Evolutionary conservation across 2,329 filamentous ascomycete species (phyloP).

Genomic region (Claviceps monticola): DNA sequence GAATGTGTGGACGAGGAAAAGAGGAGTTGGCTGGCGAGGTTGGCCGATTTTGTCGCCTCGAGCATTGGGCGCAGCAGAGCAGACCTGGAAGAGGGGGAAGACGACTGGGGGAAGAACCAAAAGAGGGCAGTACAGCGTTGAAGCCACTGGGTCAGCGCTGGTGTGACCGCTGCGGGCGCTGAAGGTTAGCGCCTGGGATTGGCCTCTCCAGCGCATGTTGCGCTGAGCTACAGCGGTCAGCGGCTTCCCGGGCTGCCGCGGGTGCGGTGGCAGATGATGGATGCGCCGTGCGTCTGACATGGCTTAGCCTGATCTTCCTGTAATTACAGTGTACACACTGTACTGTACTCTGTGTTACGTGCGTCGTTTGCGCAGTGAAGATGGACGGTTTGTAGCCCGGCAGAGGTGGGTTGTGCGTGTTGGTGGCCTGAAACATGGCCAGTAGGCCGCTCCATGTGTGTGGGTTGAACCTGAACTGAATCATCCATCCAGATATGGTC

Average conservation of each 20-base stretch:
- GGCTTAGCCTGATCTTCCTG: no score
- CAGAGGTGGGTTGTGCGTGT: not conserved
- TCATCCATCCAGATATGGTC: no score
- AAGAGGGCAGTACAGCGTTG: no score
- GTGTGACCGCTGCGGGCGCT: not conserved
- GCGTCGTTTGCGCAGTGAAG: no score
- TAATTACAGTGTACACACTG: no score
- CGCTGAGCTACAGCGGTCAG: no score
- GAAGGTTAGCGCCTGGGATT: not conserved
- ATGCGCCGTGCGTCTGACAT: no score
- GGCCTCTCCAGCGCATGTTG: no score
- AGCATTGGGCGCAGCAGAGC: constrained; percentile 2
- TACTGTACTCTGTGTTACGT: no score
- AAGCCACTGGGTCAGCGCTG: not conserved
- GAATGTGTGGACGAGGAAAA: constrained; percentile 30
- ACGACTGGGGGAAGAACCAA: not conserved
- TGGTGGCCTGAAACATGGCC: constrained; percentile 1
- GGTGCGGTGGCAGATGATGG: no score
- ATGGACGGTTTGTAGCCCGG: no score
- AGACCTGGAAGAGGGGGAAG: not conserved
- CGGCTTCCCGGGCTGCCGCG: no score
- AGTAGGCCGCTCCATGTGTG: not conserved
- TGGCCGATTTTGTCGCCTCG: constrained; percentile 26
- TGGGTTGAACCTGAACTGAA: not conserved
- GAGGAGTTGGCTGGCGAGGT: constrained; percentile 26